These are phyloP conservation scores for Suillus weaverae DNA, from an alignment of 768 basidiomycete genomes.

Conservation along the genomic window DNA sequence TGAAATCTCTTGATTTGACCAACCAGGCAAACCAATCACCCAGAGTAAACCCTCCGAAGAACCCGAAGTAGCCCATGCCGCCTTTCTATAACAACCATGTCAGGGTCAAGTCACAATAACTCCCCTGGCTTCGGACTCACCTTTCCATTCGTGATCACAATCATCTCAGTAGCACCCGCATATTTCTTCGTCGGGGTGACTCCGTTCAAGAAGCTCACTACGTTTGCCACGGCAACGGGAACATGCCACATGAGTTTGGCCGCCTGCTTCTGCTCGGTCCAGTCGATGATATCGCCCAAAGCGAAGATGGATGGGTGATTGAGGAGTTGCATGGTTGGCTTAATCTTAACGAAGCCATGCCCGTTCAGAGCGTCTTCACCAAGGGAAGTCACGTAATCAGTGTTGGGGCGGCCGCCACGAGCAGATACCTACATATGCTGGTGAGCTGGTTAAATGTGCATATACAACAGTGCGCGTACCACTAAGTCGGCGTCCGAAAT, in stretches of 20 bases:
- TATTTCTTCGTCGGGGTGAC: slow-evolving; percentile 40
- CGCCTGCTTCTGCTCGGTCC: slow-evolving; percentile 60
- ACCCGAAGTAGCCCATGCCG: slow-evolving; percentile 37
- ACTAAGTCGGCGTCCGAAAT: slow-evolving; percentile 56
- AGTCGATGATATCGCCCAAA: slow-evolving; percentile 63
- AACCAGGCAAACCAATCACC: slow-evolving; percentile 43
- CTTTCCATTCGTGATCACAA: slow-evolving; percentile 55
- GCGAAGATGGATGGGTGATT: slow-evolving; percentile 59
- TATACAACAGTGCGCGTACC: slow-evolving; percentile 36
- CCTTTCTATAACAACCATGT: slow-evolving; percentile 35
- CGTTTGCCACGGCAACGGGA: slow-evolving; percentile 47
- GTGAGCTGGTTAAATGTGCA: slow-evolving; percentile 3
- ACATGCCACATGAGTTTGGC: slow-evolving; percentile 49
- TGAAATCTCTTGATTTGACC: slow-evolving; percentile 40
- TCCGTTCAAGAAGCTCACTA: slow-evolving; percentile 44
- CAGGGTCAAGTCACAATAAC: slow-evolving; percentile 10
- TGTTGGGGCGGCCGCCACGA: slow-evolving; percentile 47
- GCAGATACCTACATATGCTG: slow-evolving; percentile 22
- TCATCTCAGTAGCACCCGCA: slow-evolving; percentile 51
- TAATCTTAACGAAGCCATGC: slow-evolving; percentile 48
- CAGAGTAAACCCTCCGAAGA: slow-evolving; percentile 45
- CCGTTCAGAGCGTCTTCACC: slow-evolving; percentile 35
- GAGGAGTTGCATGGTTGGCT: slow-evolving; percentile 56
- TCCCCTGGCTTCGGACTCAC: slow-evolving; percentile 31
- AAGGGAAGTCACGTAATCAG: slow-evolving; percentile 51